Percentiles rank a stretch among this genome's conserved stretches.
Conservation (phyloP, 2,329 filamentous ascomycete genomes). For the Aspergillus proliferans region DNA sequence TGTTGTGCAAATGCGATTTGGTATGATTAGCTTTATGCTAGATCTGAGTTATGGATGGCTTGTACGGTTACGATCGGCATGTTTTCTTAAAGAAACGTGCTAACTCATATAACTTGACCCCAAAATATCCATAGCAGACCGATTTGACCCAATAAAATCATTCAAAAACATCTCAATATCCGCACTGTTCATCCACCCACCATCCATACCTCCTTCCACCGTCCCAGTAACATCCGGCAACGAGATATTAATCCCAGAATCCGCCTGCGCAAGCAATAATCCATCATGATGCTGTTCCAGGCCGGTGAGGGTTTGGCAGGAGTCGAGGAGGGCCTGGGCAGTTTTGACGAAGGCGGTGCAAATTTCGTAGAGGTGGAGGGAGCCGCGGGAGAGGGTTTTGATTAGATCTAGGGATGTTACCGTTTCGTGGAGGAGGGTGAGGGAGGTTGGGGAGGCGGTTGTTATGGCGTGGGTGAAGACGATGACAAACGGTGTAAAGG, state of each 20-base stretch:
- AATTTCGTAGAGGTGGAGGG: constrained; percentile 14
- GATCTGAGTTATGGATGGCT: too few relatives aligned
- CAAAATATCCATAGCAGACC: constrained; percentile 21
- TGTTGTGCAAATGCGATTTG: too few relatives aligned
- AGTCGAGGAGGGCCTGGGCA: constrained; percentile 18
- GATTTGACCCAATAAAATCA: constrained; percentile 20
- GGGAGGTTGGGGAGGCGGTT: constrained; percentile 14
- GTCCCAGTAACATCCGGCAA: constrained; percentile 20
- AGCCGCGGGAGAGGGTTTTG: constrained; percentile 16
- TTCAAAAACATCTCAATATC: constrained; percentile 23
- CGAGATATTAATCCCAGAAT: constrained; percentile 14
- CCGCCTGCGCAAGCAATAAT: constrained; percentile 14
- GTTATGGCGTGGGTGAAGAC: constrained; percentile 24
- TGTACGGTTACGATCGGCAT: too few relatives aligned
- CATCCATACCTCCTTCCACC: constrained; percentile 11
- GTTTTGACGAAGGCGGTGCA: constrained; percentile 19
- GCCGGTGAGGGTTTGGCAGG: constrained; percentile 16
- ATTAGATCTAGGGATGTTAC: constrained; percentile 15
- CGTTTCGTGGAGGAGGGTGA: constrained; percentile 18
- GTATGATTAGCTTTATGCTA: too few relatives aligned
- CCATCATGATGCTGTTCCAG: constrained; percentile 18
- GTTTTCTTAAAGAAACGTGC: too few relatives aligned
- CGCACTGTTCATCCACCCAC: constrained; percentile 14
- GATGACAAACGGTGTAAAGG: constrained; percentile 22
- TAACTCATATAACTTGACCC: too few relatives aligned